Conservation (phyloP, 2,329 filamentous ascomycete genomes). For the Penicillium verrucosum region DNA sequence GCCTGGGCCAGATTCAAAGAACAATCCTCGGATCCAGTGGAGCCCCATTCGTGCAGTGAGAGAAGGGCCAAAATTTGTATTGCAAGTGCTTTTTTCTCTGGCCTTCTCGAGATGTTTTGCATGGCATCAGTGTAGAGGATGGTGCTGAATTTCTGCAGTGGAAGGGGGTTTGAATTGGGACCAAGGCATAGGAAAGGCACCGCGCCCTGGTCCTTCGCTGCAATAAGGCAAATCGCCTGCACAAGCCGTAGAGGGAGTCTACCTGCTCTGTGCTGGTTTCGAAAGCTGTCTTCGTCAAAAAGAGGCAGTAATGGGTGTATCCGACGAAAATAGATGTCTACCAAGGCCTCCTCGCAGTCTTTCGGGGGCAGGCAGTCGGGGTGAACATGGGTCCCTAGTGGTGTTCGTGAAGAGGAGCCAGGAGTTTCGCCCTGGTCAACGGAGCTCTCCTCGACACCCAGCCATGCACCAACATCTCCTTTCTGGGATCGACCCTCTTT, state of each 20-base stretch:
- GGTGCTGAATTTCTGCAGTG: slow-evolving; percentile 9
- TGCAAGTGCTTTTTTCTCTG: slow-evolving; percentile 25
- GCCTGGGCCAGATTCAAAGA: slow-evolving; percentile 30
- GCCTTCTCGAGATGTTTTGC: slow-evolving; percentile 18
- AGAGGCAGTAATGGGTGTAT: slow-evolving; percentile 32
- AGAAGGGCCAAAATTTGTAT: slow-evolving; percentile 32
- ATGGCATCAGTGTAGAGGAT: slow-evolving; percentile 23
- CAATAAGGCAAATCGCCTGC: slow-evolving; percentile 33
- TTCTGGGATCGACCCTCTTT: slow-evolving; percentile 8
- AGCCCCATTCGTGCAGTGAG: slow-evolving; percentile 33
- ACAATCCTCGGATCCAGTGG: slow-evolving; percentile 31
- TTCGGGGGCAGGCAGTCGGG: slow-evolving; percentile 8
- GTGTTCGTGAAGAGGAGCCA: not conserved
- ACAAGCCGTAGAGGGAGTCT: slow-evolving; percentile 24
- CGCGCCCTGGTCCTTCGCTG: slow-evolving; percentile 30
- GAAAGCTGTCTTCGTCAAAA: slow-evolving; percentile 26
- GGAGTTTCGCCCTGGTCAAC: not conserved
- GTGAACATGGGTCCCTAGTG: not conserved
- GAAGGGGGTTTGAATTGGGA: not conserved
- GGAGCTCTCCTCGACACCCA: not conserved
- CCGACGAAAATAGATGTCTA: slow-evolving; percentile 31
- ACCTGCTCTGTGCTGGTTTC: slow-evolving; percentile 20
- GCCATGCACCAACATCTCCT: slow-evolving; percentile 18
- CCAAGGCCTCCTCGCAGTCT: slow-evolving; percentile 22
- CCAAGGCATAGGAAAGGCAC: slow-evolving; percentile 23